These are phyloP conservation scores for Crucihimalaya himalaica DNA, from an alignment of 345 rosid genomes.

Conservation along the genomic window DNA sequence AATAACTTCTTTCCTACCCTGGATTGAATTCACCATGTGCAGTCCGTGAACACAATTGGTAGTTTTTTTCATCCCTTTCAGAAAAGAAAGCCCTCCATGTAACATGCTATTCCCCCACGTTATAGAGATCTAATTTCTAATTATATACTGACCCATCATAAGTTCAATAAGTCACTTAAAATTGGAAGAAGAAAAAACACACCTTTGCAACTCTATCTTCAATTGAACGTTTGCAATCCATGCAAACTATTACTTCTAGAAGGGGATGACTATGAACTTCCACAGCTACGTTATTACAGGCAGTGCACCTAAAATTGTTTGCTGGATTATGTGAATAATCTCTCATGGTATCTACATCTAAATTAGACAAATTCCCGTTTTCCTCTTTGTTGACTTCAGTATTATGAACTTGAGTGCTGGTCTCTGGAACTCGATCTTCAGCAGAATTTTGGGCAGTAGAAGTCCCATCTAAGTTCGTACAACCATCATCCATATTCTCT, in stretches of 20 bases:
- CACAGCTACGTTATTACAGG: conserved; percentile 60
- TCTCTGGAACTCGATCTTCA: conserved; percentile 33
- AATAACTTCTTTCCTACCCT: not conserved
- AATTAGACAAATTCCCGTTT: conserved; percentile 46
- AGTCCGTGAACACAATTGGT: not conserved
- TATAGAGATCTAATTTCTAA: not conserved
- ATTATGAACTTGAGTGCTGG: conserved; percentile 37
- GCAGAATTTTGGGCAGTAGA: conserved; percentile 23
- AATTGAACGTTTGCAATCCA: conserved; percentile 70
- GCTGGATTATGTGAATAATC: conserved; percentile 39
- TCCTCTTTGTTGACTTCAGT: conserved; percentile 28
- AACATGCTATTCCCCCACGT: not conserved
- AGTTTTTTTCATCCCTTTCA: not conserved
- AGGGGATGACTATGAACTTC: conserved; percentile 84
- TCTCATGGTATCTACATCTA: conserved; percentile 45
- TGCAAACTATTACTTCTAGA: conserved; percentile 82
- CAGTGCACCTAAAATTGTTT: conserved; percentile 69
- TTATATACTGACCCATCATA: conserved; percentile 21
- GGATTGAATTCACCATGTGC: not conserved
- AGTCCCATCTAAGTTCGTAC: conserved; percentile 33
- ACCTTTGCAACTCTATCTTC: conserved; percentile 78
- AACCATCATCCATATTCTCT: conserved; percentile 43
- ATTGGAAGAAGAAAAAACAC: conserved; percentile 31
- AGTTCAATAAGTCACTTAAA: not conserved
- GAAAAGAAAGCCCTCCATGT: conserved; percentile 21